phyloP scores from a whole-genome alignment of 176 grass and related monocot species.

The Eremochloa ophiuroides region DNA sequence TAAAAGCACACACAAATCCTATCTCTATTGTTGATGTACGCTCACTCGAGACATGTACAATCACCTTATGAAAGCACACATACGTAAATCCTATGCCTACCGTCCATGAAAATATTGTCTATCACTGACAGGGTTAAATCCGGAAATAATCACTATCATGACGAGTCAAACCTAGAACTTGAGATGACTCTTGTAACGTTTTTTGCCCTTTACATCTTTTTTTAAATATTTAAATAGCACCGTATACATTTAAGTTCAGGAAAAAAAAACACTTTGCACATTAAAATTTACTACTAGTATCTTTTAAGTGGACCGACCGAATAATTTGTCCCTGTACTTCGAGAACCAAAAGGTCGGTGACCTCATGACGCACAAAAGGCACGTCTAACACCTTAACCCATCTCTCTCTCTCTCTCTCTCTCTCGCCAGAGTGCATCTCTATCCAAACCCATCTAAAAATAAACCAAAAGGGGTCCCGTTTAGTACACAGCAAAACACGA shows the following conservation, averaged over 20 bases:
- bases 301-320: constrained; percentile 9
- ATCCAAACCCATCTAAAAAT: constrained; percentile 16
- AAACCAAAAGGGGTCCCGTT: not conserved
- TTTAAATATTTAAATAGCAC: not conserved
- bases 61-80: too few relatives aligned
- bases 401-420: not conserved
- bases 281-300: not conserved
- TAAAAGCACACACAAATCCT: too few relatives aligned
- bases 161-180: too few relatives aligned
- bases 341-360: not conserved
- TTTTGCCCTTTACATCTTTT: too few relatives aligned
- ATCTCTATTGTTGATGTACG: too few relatives aligned
- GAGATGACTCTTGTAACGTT: too few relatives aligned
- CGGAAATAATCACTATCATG: too few relatives aligned
- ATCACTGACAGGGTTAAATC: too few relatives aligned
- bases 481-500: not conserved
- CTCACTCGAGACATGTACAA: too few relatives aligned
- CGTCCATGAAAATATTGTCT: too few relatives aligned
- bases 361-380: constrained; percentile 10
- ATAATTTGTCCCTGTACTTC: constrained; percentile 28
- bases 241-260: not conserved
- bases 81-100: too few relatives aligned
- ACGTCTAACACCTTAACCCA: not conserved
- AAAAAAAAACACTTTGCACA: not conserved
- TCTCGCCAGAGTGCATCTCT: constrained; percentile 2